Conservation (phyloP, 495 filamentous ascomycete species). For the Aspergillus cristatus region DNA sequence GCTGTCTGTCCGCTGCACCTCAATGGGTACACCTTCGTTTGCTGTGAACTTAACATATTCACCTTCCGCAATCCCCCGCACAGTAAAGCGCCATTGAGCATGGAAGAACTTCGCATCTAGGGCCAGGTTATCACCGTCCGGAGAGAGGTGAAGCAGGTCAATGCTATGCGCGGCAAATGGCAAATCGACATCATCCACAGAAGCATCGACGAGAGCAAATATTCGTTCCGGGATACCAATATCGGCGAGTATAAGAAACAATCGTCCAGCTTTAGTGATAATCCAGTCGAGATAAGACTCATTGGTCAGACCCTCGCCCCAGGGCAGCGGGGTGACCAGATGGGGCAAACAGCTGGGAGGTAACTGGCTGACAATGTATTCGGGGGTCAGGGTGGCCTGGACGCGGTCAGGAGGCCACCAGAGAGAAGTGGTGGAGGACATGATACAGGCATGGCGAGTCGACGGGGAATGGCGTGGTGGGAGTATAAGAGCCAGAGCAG, state of each 20-base stretch:
- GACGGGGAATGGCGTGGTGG: neutral
- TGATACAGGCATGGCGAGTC: constrained; percentile 15
- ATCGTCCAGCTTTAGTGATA: constrained; percentile 60
- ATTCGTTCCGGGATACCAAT: constrained; percentile 77
- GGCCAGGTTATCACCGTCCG: constrained; percentile 43
- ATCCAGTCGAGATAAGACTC: constrained; percentile 94
- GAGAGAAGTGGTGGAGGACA: constrained; percentile 35
- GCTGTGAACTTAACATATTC: constrained; percentile 64
- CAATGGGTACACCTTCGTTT: constrained; percentile 72
- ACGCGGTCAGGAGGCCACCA: constrained; percentile 82
- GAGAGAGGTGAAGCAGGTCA: constrained; percentile 55
- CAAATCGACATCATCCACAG: constrained; percentile 82
- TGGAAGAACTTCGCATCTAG: constrained; percentile 69
- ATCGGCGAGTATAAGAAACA: constrained; percentile 77
- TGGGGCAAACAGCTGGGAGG: constrained; percentile 53
- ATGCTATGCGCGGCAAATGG: constrained; percentile 68
- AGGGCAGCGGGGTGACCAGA: constrained; percentile 61
- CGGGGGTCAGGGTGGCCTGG: constrained; percentile 58
- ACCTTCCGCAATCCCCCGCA: constrained; percentile 61
- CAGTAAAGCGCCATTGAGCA: constrained; percentile 72
- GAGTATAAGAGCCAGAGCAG: too few relatives aligned
- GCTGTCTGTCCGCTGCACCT: constrained; percentile 50
- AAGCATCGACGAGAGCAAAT: constrained; percentile 75
- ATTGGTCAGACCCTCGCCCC: constrained; percentile 83
- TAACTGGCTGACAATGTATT: constrained; percentile 60